phyloP scores from a whole-genome alignment of 495 filamentous ascomycete species.

The Lindgomyces ingoldianus region DNA sequence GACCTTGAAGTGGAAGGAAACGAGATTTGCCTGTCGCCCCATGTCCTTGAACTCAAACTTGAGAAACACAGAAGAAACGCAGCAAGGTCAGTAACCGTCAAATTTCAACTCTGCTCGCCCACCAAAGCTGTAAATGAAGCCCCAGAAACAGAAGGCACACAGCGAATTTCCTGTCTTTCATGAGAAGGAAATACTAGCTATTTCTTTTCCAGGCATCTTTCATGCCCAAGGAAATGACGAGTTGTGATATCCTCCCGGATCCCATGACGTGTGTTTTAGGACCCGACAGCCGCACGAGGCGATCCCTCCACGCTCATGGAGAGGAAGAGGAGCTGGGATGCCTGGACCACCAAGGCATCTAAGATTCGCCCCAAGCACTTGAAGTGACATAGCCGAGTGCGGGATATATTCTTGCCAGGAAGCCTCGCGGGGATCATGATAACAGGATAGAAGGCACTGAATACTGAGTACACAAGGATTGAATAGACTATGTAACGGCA shows the following conservation, averaged over 20 bases:
- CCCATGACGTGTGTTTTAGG: conserved; percentile 4
- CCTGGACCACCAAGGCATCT: conserved; percentile 7
- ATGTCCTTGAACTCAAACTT: neutral
- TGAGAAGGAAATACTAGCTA: neutral
- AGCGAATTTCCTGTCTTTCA: neutral
- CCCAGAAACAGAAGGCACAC: neutral
- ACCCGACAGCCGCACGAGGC: neutral
- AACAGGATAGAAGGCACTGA: too few relatives aligned
- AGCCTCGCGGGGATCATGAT: neutral
- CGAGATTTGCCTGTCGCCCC: neutral
- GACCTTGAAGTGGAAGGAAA: conserved; percentile 2
- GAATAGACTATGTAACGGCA: too few relatives aligned
- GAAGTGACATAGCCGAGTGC: neutral
- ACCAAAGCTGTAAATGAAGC: neutral
- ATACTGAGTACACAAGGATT: too few relatives aligned
- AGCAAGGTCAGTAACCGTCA: neutral
- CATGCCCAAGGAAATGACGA: neutral
- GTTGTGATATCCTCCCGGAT: neutral
- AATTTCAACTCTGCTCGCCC: conserved; percentile 11
- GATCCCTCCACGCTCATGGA: conserved; percentile 4
- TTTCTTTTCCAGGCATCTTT: neutral
- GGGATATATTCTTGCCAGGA: conserved; percentile 1
- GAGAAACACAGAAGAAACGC: neutral
- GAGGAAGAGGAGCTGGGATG: neutral
- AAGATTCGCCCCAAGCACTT: conserved; percentile 2